A percentile compares a stretch with the other conserved stretches of the same genome.
phyloP scores from a whole-genome alignment of 2,329 filamentous ascomycete genomes.

The Nothopassalora personata region DNA sequence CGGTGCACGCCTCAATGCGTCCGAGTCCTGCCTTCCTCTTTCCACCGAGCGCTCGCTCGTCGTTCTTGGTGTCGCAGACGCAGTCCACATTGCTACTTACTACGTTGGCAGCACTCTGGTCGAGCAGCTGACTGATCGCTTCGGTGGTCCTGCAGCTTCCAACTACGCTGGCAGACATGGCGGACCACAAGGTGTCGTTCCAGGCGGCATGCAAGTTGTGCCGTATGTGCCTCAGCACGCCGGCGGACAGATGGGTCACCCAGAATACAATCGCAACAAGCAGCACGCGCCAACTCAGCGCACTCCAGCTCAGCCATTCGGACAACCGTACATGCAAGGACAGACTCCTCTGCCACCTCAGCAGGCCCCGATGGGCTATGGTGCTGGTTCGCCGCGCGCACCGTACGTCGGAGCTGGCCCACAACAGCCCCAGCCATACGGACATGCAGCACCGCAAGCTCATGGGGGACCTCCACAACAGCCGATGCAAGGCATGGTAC shows the following conservation, averaged over 20 bases:
- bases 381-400: constrained; percentile 61
- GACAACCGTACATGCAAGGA: constrained; percentile 62
- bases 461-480: constrained; percentile 68
- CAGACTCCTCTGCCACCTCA: constrained; percentile 45
- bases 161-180: constrained; percentile 94
- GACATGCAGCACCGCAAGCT: constrained; percentile 51
- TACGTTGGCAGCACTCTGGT: constrained; percentile 97
- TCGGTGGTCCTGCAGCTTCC: constrained; percentile 92
- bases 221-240: constrained; percentile 92
- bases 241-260: constrained; percentile 85
- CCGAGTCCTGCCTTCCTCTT: constrained; percentile 86
- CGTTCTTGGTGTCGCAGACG: constrained; percentile 94
- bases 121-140: constrained; percentile 94
- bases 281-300: constrained; percentile 68
- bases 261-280: constrained; percentile 71
- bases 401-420: constrained; percentile 76
- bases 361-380: constrained; percentile 67
- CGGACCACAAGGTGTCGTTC: constrained; percentile 85
- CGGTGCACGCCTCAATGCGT: constrained; percentile 91
- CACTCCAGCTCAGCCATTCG: constrained; percentile 52
- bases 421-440: constrained; percentile 63
- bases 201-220: constrained; percentile 98
- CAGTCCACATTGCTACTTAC: constrained; percentile 97
- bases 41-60: constrained; percentile 97
- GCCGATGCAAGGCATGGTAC: constrained; percentile 65